Evolutionary conservation across 2,329 filamentous ascomycete species (phyloP), one percentile per base, ranked within the genome.

Genomic region (Beauveria australis): DNA sequence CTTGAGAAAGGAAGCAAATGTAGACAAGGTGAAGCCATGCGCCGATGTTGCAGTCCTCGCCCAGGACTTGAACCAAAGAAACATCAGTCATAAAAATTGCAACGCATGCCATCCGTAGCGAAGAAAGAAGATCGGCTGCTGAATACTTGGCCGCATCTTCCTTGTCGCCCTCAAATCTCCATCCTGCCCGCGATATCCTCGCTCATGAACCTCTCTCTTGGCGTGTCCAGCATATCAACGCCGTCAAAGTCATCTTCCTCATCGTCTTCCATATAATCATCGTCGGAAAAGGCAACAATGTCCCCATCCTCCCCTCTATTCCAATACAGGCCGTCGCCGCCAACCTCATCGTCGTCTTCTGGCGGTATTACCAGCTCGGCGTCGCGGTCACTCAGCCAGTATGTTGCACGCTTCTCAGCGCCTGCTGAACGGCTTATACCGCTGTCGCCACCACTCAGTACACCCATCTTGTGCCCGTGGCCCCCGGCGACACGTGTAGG

Each of bases 371-470:
- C 71, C 37, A 79, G 70, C 66, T 79, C 76, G 6, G 78, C 81
- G 57, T 81, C 75, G 56, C 78, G 80, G 63, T 91, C 86, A 47
- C 92, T 91, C 3, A 97, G 82, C 93, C 92, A 97, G 74, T 91
- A 97, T 63, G 83, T 84, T 16, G 91, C 91, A 52, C 92, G 87
- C 78, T 97, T 97, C 67, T 70, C 68, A 4, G 73, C 72, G 12
- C 71, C 71, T 8, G 41, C 51, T 6, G 49, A 33, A 28, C 49
- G 28, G 30, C 58, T 54, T 18, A 60, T 22, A 33, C 56, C 58
- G 41, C 65, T 44, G 22, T 55, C 53, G n/a, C 18, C 51, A 3
- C 63, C 40, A n/a, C 64, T 37, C 60, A 64, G 51, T 55, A 44
- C 37, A 7, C 59, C 59, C 26, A 37, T 49, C 46, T 46, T 62